phyloP scores from a whole-genome alignment of 2,329 filamentous ascomycete species.

The Curvularia sp. region DNA sequence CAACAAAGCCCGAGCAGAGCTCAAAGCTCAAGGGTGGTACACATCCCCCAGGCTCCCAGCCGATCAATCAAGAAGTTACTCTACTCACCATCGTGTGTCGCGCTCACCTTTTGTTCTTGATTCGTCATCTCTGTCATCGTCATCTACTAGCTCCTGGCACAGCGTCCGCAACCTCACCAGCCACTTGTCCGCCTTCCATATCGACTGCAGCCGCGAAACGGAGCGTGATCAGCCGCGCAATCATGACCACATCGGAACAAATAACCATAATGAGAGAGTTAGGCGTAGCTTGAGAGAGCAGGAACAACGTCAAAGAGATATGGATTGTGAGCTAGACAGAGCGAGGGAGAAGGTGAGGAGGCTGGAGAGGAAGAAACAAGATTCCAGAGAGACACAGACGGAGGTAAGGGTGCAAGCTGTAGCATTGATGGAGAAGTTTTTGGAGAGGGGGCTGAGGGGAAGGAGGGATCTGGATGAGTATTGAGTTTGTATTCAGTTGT shows the following conservation, averaged over 20 bases:
- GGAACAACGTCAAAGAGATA: background rate
- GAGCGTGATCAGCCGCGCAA: background rate
- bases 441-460: background rate
- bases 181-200: background rate
- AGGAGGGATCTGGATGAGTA: background rate
- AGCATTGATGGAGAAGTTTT: slow-evolving; percentile 3
- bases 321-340: slow-evolving; percentile 5
- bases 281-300: slow-evolving; percentile 2
- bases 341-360: slow-evolving; percentile 8
- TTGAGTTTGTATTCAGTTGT: background rate
- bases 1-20: slow-evolving; percentile 28
- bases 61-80: background rate
- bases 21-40: slow-evolving; percentile 20
- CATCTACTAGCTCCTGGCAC: background rate
- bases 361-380: slow-evolving; percentile 10
- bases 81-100: background rate
- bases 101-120: background rate
- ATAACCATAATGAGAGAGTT: background rate
- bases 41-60: background rate
- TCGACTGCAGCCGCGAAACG: background rate
- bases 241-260: background rate
- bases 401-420: slow-evolving; percentile 8
- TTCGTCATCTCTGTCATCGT: background rate
- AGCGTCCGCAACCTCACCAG: background rate
- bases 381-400: background rate